Conservation (phyloP, 106 monocot genomes). For the Platanthera zijinensis region DNA sequence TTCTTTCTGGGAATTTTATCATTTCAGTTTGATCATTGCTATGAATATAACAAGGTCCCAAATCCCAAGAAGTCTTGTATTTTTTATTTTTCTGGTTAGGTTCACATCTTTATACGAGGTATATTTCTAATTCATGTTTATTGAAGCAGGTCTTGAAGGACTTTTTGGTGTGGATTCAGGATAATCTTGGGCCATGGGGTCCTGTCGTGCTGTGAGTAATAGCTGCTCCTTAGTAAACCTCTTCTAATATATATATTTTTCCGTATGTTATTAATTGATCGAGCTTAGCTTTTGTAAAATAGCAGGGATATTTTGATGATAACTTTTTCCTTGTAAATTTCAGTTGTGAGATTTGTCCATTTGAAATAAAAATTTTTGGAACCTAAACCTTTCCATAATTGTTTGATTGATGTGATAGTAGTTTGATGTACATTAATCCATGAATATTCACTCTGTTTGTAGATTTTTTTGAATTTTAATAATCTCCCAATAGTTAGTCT, state of each 20-base stretch:
- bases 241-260: neutral
- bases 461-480: neutral
- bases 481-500: neutral
- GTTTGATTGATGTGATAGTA: neutral
- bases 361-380: neutral
- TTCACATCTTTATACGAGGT: neutral
- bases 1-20: slow-evolving; percentile 4
- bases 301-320: neutral
- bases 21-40: neutral
- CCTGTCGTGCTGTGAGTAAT: slow-evolving; percentile 80
- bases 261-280: neutral
- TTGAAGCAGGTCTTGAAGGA: slow-evolving; percentile 76
- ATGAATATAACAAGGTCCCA: neutral
- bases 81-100: neutral
- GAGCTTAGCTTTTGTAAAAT: neutral
- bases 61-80: too few species aligned
- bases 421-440: neutral
- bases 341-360: neutral
- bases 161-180: slow-evolving; percentile 84
- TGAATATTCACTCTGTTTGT: neutral
- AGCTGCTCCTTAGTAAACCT: neutral
- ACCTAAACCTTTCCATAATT: neutral
- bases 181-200: slow-evolving; percentile 89
- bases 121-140: slow-evolving; percentile 2
- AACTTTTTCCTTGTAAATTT: neutral